Evolutionary conservation across 169 alveolate species (phyloP), one percentile per base, ranked within the genome.

Genomic region (Plasmodium ovale): DNA sequence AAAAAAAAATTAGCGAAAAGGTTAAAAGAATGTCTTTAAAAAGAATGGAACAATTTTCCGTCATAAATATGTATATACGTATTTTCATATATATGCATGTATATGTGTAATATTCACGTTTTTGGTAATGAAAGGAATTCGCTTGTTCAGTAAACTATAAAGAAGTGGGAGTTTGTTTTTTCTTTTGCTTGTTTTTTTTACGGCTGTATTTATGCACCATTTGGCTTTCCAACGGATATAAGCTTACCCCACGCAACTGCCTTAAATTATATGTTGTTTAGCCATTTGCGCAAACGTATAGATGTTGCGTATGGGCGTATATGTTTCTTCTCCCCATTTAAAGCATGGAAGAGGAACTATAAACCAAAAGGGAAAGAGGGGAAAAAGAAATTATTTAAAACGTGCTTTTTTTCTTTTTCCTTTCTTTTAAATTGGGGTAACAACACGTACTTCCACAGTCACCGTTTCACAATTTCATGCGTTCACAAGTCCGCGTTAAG

Each of bases 11-110:
- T 16, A 54, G 21, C 3, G 2, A n/a, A n/a, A n/a, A n/a, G n/a
- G n/a, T n/a, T n/a, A 54, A 54, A n/a, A 54, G 9, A 73, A 39
- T 39, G 59, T 33, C 51, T 72, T 72, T 72, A 29, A 54, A 47
- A 56, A 53, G 42, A 56, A 72, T 31, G 35, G 25, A 44, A 54
- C 58, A 72, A 72, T 53, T 21, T 53, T 72, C 29, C 54, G 33
- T 53, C 56, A 35, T n/a, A 54, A 16, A 59, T 59, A 7, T 64
- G 12, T 39, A 19, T 23, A 16, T n/a, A n/a, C n/a, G n/a, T n/a
- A n/a, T n/a, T n/a, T n/a, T n/a, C n/a, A n/a, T n/a, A n/a, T n/a
- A n/a, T n/a, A n/a, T n/a, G n/a, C n/a, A n/a, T n/a, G n/a, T n/a
- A 1, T 1, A 0, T 1, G 0, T n/a, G n/a, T n/a, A n/a, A n/a